Evolutionary conservation across 2,329 filamentous ascomycete species (phyloP).

Genomic region (Colletotrichum tofieldiae): DNA sequence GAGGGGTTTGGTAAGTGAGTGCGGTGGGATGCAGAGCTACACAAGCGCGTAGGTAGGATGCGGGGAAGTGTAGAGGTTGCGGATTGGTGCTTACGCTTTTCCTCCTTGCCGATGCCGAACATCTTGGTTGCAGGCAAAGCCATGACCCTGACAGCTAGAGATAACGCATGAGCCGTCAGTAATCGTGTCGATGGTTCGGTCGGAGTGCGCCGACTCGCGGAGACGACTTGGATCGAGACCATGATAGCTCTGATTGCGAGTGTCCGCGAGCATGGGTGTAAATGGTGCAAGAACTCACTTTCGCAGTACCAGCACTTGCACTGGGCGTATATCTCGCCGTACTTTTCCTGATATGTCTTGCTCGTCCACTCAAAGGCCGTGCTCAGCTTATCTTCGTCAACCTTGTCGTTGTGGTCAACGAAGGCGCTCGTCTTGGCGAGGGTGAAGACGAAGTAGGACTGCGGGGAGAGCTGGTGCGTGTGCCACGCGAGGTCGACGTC

Average conservation of each 20-base stretch:
- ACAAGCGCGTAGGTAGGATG: constrained; percentile 3
- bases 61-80: background rate
- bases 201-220: constrained; percentile 21
- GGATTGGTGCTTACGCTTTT: constrained; percentile 54
- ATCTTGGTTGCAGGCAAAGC: constrained; percentile 64
- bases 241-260: background rate
- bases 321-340: constrained; percentile 76
- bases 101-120: constrained; percentile 61
- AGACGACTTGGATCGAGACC: background rate
- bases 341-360: constrained; percentile 75
- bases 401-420: constrained; percentile 88
- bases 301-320: constrained; percentile 88
- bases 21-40: background rate
- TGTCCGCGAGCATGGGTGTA: background rate
- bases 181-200: background rate
- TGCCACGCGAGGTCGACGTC: constrained; percentile 83
- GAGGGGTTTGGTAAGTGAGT: constrained; percentile 1
- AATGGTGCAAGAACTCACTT: constrained; percentile 50
- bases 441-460: constrained; percentile 72
- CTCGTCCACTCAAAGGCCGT: constrained; percentile 78
- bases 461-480: constrained; percentile 78
- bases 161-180: constrained; percentile 15
- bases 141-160: constrained; percentile 67
- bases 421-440: constrained; percentile 65
- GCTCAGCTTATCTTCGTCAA: constrained; percentile 77